A percentile compares a stretch with the other conserved stretches of the same genome.
Conservation (phyloP, 2,329 filamentous ascomycete species). For the Monosporascus cannonballus region DNA sequence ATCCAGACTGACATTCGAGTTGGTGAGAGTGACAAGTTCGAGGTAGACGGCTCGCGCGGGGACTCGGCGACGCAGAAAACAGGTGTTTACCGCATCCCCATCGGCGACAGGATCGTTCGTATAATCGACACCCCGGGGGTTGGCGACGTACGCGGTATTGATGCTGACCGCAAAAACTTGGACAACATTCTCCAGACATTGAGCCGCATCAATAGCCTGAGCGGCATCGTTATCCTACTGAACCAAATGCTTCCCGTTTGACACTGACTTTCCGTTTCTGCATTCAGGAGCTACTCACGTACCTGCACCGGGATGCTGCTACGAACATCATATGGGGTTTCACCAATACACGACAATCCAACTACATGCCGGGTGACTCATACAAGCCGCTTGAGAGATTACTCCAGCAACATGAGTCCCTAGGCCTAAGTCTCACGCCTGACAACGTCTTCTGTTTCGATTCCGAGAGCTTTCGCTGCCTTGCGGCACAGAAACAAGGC, state of each 20-base stretch:
- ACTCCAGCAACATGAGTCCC: constrained; percentile 21
- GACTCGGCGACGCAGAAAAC: constrained; percentile 32
- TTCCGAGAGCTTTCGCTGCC: constrained; percentile 36
- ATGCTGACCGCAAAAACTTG: constrained; percentile 32
- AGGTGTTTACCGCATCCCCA: constrained; percentile 24
- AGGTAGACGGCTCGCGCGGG: constrained; percentile 25
- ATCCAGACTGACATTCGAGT: constrained; percentile 23
- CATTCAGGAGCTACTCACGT: constrained; percentile 32
- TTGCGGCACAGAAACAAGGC: constrained; percentile 30
- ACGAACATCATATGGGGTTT: constrained; percentile 37
- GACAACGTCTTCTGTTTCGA: constrained; percentile 35
- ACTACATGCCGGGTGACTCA: constrained; percentile 35
- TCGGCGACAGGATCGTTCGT: constrained; percentile 23
- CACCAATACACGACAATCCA: constrained; percentile 34
- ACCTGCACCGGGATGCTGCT: constrained; percentile 31
- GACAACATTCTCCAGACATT: constrained; percentile 31
- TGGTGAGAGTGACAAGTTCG: constrained; percentile 21
- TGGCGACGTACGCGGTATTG: constrained; percentile 32
- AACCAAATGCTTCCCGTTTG: constrained; percentile 32
- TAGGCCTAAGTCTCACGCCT: constrained; percentile 23
- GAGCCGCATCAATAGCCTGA: constrained; percentile 27
- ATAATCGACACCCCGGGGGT: constrained; percentile 39
- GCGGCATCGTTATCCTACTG: constrained; percentile 36
- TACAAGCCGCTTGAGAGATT: constrained; percentile 27
- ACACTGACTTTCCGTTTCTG: constrained; percentile 33